Evolutionary conservation across 2,329 filamentous ascomycete genomes (phyloP).

Genomic region (Ceratocystis colombiana): DNA sequence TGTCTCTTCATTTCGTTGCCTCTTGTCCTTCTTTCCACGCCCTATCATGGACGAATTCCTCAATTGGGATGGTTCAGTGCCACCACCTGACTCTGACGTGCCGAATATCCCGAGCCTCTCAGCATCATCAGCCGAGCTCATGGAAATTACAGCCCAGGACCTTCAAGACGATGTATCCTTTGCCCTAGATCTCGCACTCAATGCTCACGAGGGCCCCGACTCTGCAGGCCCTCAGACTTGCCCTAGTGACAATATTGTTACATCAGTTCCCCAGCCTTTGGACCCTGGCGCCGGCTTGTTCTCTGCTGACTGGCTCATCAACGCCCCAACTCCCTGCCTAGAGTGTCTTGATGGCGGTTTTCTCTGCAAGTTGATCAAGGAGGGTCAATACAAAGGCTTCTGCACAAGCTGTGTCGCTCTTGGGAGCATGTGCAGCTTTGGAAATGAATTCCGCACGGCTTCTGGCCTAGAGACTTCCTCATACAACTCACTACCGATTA

Average conservation of each 20-base stretch:
- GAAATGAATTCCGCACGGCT: constrained; percentile 28
- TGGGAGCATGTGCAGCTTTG: constrained; percentile 49
- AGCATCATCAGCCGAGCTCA: constrained; percentile 32
- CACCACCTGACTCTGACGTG: not conserved
- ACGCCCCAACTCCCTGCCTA: constrained; percentile 41
- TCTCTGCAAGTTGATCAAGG: constrained; percentile 50
- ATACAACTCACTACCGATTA: constrained; percentile 38
- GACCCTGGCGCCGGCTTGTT: constrained; percentile 26
- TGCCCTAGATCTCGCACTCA: constrained; percentile 47
- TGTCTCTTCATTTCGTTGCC: not conserved
- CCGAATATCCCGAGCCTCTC: constrained; percentile 34
- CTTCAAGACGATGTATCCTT: constrained; percentile 31
- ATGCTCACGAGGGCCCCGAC: constrained; percentile 43
- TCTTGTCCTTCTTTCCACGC: not conserved
- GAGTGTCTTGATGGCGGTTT: constrained; percentile 45
- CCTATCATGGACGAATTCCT: constrained; percentile 49
- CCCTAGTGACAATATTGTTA: constrained; percentile 35
- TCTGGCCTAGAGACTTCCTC: constrained; percentile 35
- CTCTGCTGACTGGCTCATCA: constrained; percentile 33
- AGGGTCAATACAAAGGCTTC: constrained; percentile 50
- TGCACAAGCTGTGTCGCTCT: constrained; percentile 55
- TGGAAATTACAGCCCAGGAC: constrained; percentile 33
- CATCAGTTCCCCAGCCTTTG: constrained; percentile 24
- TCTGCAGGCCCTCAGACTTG: constrained; percentile 52
- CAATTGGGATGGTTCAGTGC: constrained; percentile 41